Conservation (phyloP, 148 eudicot species). For the Rhododendron ovatum region DNA sequence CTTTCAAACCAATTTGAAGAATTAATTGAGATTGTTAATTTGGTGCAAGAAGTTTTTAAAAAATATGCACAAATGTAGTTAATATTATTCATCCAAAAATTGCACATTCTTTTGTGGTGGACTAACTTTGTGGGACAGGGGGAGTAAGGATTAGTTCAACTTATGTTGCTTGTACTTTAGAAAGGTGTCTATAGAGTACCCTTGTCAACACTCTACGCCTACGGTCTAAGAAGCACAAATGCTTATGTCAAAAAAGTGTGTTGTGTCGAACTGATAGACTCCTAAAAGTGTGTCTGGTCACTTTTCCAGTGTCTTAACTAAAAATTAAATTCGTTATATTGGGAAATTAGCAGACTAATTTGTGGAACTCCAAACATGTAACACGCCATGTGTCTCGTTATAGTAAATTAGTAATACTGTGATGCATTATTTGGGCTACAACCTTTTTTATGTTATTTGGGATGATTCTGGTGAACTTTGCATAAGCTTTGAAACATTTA, state of each 20-base stretch:
- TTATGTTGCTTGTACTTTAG: neutral
- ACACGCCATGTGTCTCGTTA: neutral
- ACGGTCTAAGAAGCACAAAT: neutral
- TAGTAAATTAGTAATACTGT: neutral
- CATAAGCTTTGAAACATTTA: neutral
- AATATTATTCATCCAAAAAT: neutral
- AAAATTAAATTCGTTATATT: neutral
- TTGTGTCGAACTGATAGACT: neutral
- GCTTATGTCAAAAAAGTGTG: neutral
- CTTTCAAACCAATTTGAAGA: neutral
- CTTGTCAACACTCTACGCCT: neutral
- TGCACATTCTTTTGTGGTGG: neutral
- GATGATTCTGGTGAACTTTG: neutral
- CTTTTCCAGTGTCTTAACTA: neutral
- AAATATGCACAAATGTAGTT: neutral
- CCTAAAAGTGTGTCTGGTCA: neutral
- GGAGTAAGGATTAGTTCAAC: neutral
- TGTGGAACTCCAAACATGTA: neutral
- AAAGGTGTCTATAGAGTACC: neutral
- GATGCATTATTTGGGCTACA: neutral
- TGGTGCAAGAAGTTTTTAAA: neutral
- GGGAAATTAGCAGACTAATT: neutral
- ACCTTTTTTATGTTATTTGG: neutral
- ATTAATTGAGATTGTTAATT: neutral
- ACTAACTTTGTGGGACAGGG: neutral